phyloP scores from a whole-genome alignment of 805 yeast genomes.

The Trichomonascus vanleenenianus region DNA sequence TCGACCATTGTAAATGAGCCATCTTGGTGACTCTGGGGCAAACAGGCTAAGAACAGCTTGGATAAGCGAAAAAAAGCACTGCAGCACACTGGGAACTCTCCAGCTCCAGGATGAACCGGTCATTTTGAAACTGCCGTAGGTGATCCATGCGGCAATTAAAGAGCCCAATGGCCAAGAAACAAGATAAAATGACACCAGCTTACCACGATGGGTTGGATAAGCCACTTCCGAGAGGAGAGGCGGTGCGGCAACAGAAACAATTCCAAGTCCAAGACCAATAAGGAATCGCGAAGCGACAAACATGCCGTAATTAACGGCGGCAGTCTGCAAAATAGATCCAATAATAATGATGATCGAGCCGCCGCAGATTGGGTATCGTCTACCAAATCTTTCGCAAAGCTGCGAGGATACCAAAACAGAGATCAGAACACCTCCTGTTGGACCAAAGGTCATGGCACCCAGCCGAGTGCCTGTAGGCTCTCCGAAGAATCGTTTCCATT shows the following conservation, averaged over 20 bases:
- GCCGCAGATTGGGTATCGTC: constrained; percentile 50
- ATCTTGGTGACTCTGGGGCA: constrained; percentile 88
- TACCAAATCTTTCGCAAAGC: constrained; percentile 53
- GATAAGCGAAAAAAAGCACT: constrained; percentile 51
- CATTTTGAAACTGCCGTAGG: constrained; percentile 50
- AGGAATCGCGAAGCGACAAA: constrained; percentile 63
- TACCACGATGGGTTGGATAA: constrained; percentile 57
- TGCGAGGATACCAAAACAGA: constrained; percentile 56
- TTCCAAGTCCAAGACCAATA: constrained; percentile 69
- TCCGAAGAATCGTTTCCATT: constrained; percentile 11
- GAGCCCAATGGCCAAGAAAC: constrained; percentile 66
- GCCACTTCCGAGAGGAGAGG: constrained; percentile 72
- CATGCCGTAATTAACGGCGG: constrained; percentile 42
- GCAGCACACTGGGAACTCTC: constrained; percentile 72
- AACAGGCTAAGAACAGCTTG: constrained; percentile 43
- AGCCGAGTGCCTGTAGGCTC: constrained; percentile 9
- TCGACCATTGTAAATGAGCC: constrained; percentile 59
- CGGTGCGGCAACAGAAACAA: constrained; percentile 67
- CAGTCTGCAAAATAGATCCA: constrained; percentile 47
- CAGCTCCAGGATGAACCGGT: constrained; percentile 40
- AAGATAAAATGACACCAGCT: constrained; percentile 53
- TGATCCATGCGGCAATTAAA: constrained; percentile 67
- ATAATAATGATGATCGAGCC: constrained; percentile 49
- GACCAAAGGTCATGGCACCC: constrained; percentile 9
- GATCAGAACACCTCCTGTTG: constrained; percentile 51